A percentile compares a stretch with the other conserved stretches of the same genome.
Conservation (phyloP, 2,329 filamentous ascomycete genomes). For the Alternaria arbusti region DNA sequence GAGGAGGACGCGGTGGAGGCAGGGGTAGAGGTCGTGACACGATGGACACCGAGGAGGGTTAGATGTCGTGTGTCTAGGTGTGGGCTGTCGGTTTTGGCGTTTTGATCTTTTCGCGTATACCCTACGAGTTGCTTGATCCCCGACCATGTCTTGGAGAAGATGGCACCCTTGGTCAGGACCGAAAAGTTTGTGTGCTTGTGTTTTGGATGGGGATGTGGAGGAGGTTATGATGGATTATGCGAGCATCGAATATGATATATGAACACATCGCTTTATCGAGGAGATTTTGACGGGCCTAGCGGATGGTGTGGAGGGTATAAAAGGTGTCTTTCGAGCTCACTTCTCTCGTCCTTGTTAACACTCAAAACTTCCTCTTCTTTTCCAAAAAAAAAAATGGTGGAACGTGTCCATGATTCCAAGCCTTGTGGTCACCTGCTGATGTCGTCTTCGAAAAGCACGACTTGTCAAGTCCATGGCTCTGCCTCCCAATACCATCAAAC, state of each 20-base stretch:
- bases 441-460: too few species aligned
- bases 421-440: too few species aligned
- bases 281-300: not conserved
- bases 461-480: too few species aligned
- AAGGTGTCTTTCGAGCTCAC: not conserved
- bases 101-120: conserved; percentile 5
- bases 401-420: too few species aligned
- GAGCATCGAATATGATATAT: not conserved
- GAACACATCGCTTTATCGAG: not conserved
- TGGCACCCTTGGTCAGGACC: conserved; percentile 1
- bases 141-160: conserved; percentile 5
- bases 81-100: not conserved
- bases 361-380: not conserved
- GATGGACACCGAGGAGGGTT: conserved; percentile 81
- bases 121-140: conserved; percentile 12
- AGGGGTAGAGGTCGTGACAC: conserved; percentile 63
- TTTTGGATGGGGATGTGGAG: not conserved
- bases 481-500: too few species aligned
- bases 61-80: not conserved
- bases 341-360: not conserved
- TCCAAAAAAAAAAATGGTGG: too few species aligned
- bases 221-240: not conserved
- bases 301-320: not conserved
- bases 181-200: not conserved
- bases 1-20: conserved; percentile 19